Conservation (phyloP, 2,329 filamentous ascomycete genomes). For the Botrytis cinerea region DNA sequence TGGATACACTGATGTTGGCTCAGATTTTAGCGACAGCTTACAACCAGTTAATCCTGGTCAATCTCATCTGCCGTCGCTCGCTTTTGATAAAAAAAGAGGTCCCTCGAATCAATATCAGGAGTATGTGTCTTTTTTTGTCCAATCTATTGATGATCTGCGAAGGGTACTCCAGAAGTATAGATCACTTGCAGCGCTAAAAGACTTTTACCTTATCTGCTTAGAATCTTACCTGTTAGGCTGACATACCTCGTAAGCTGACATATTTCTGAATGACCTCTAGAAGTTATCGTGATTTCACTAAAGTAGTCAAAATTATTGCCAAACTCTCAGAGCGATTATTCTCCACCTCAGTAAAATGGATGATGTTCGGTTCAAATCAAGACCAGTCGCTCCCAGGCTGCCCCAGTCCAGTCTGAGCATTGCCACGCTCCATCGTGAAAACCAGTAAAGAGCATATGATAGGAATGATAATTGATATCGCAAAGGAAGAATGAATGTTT, state of each 20-base stretch:
- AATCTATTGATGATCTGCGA: background rate
- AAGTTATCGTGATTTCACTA: background rate
- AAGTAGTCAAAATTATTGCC: background rate
- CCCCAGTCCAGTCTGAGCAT: background rate
- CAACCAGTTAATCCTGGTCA: background rate
- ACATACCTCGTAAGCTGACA: too few species aligned
- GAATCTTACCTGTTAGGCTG: background rate
- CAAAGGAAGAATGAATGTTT: background rate
- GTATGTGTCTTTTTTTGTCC: background rate
- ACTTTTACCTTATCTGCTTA: background rate
- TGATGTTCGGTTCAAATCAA: background rate
- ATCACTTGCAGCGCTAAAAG: background rate
- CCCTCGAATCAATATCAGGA: background rate
- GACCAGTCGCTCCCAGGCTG: background rate
- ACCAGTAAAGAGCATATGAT: too few species aligned
- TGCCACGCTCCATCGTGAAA: too few species aligned
- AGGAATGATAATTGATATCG: background rate
- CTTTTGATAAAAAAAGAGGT: background rate
- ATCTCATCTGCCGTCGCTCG: background rate
- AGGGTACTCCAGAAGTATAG: background rate
- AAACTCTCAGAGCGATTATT: background rate
- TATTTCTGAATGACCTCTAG: background rate
- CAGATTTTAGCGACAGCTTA: background rate
- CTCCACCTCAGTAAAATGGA: background rate
- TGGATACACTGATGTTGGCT: background rate